Base-by-base conservation (phyloP, 768 basidiomycete species). In the Trametes gibbosa region DNA sequence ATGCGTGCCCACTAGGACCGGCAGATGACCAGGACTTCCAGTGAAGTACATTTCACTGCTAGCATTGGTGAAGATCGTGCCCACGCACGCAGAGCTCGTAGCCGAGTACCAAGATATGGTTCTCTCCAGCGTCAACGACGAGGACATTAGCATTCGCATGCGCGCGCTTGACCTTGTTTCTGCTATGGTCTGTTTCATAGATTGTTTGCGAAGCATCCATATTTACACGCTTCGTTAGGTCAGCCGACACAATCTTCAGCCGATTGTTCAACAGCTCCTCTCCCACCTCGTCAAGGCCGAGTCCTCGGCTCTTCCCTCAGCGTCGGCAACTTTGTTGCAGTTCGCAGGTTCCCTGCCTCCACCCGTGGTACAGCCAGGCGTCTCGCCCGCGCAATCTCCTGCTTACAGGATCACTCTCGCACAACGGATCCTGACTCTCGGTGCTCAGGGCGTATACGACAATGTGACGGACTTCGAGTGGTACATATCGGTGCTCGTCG, bases 31-130 rank as follows among this genome's bases (percentile, higher is more conserved):
- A 21, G 34, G 46, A 5, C 41, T 55, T 65, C n/a, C 67, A 99
- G 96, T 99, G 72, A 95, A 96, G 71, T 99, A 98, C 70, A 98
- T 99, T 61, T 90, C 97, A 0, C 80, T 99, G 29, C 80, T 97
- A 43, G 96, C 97, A 1, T 83, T 99, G 83, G 90, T 89, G 55
- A 96, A 97, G 75, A 98, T 99, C 66, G 93, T 95, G 1, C 95
- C 94, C 1, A 85, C 89, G 6, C 90, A 97, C 69, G 90, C 94
- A 0, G 82, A 94, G 65, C 82, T 99, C 51, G 83, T 98, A 13
- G 89, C 90, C 8, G 88, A 92, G 67, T 91, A 99, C 72, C 92
- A 97, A 67, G 89, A 92, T 60, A 91, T 88, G 42, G 95, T 99
- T 47, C 78, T 98, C 45, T 76, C 87, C 1, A 96, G 93, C 65